phyloP scores from a whole-genome alignment of 805 yeast genomes.

The Zygosaccharomyces kombuchaensis region DNA sequence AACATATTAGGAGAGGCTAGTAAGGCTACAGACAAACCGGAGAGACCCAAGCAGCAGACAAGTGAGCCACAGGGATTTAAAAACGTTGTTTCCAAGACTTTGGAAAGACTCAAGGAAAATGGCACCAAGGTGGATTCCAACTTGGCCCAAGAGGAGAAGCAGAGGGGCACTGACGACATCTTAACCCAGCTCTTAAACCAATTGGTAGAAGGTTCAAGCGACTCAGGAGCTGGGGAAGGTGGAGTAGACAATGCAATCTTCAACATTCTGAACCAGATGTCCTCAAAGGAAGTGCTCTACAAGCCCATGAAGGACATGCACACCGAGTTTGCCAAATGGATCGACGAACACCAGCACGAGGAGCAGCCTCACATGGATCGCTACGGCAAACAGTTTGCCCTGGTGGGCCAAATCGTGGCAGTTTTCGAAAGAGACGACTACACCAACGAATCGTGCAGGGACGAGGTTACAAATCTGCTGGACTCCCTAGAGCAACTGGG shows the following conservation, averaged over 20 bases:
- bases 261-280: conserved; percentile 75
- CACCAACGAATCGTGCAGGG: conserved; percentile 23
- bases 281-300: conserved; percentile 79
- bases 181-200: conserved; percentile 64
- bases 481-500: conserved; percentile 33
- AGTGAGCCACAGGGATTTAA: conserved; percentile 47
- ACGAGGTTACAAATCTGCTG: conserved; percentile 24
- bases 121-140: conserved; percentile 63
- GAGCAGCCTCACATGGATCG: conserved; percentile 42
- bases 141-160: conserved; percentile 46
- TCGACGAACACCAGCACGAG: conserved; percentile 46
- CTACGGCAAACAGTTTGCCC: conserved; percentile 57
- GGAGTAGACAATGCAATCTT: conserved; percentile 59
- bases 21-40: conserved; percentile 25
- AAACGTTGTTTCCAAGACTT: conserved; percentile 72
- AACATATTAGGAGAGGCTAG: conserved; percentile 28
- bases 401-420: conserved; percentile 56
- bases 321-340: conserved; percentile 67
- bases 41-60: conserved; percentile 41
- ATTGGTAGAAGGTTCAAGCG: conserved; percentile 42
- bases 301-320: conserved; percentile 84
- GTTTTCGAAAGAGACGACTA: conserved; percentile 66
- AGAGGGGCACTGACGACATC: conserved; percentile 47
- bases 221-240: conserved; percentile 27
- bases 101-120: conserved; percentile 72